phyloP scores from a whole-genome alignment of 2,329 filamentous ascomycete species.

The Arthrobotrys conoides region DNA sequence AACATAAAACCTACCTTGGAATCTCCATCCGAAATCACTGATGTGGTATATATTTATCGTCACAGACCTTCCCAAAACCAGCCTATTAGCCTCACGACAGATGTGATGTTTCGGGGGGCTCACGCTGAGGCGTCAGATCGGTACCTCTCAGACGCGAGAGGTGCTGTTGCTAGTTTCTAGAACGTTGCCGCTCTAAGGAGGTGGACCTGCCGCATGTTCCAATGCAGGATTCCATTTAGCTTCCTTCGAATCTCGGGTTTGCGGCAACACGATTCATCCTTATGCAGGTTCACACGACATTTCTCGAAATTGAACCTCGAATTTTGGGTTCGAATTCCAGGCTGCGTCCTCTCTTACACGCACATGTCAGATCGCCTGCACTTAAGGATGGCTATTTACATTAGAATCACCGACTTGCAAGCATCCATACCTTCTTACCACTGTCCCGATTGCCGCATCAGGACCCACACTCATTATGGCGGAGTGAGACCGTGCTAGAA shows the following conservation, averaged over 20 bases:
- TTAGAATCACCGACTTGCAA: constrained; percentile 17
- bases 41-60: constrained; percentile 8
- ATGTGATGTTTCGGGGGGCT: constrained; percentile 16
- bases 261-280: constrained; percentile 43
- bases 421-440: constrained; percentile 35
- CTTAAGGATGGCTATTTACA: constrained; percentile 7
- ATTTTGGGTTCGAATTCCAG: constrained; percentile 1
- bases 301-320: constrained; percentile 5
- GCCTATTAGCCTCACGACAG: constrained; percentile 9
- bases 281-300: constrained; percentile 35
- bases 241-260: constrained; percentile 37
- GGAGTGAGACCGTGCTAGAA: constrained; percentile 24
- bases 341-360: constrained; percentile 21
- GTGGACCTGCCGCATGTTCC: constrained; percentile 45
- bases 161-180: constrained; percentile 23
- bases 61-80: constrained; percentile 18
- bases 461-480: constrained; percentile 28
- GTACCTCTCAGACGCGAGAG: constrained; percentile 19
- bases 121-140: constrained; percentile 19
- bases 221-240: constrained; percentile 30
- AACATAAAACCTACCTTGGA: not conserved
- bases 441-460: constrained; percentile 58
- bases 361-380: constrained; percentile 48
- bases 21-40: not conserved
- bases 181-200: constrained; percentile 43